Percentiles rank a stretch among this genome's conserved stretches.
phyloP scores from a whole-genome alignment of 2,329 filamentous ascomycete genomes.

The Sporothrix brunneoviolacea region DNA sequence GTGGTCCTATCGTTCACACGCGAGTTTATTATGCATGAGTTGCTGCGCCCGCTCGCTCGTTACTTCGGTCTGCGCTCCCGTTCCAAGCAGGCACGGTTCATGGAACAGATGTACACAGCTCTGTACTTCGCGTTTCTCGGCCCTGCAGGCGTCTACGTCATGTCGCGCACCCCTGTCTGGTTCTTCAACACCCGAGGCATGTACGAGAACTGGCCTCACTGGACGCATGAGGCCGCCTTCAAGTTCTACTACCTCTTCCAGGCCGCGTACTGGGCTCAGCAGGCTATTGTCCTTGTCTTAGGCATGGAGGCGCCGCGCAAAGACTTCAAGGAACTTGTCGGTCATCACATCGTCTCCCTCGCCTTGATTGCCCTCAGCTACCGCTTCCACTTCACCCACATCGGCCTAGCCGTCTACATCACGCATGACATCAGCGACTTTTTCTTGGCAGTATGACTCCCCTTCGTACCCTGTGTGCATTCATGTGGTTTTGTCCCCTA shows the following conservation, averaged over 20 bases:
- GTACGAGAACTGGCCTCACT: slow-evolving; percentile 84
- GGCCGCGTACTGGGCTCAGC: slow-evolving; percentile 92
- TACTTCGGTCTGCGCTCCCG: slow-evolving; percentile 62
- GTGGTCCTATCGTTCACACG: slow-evolving; percentile 87
- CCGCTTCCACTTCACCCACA: slow-evolving; percentile 94
- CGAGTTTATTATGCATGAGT: slow-evolving; percentile 90
- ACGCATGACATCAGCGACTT: slow-evolving; percentile 94
- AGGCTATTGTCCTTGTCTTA: slow-evolving; percentile 78
- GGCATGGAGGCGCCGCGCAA: slow-evolving; percentile 90
- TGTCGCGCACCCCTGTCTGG: slow-evolving; percentile 87
- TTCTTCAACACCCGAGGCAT: slow-evolving; percentile 89
- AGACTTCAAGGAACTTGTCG: slow-evolving; percentile 89
- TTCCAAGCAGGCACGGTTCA: slow-evolving; percentile 81
- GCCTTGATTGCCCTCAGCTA: slow-evolving; percentile 80
- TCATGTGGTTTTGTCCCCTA: no score
- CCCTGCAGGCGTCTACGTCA: slow-evolving; percentile 80
- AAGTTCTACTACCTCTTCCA: slow-evolving; percentile 96
- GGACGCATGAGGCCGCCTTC: slow-evolving; percentile 70
- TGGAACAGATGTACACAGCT: slow-evolving; percentile 94
- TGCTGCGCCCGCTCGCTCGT: slow-evolving; percentile 70
- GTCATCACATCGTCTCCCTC: slow-evolving; percentile 85
- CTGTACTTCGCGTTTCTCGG: slow-evolving; percentile 82
- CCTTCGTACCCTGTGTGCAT: neutral
- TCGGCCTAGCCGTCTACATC: slow-evolving; percentile 87
- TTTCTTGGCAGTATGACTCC: slow-evolving; percentile 72